Evolutionary conservation across 352 stramenopile genomes (phyloP).

Genomic region (Phytophthora gonapodyides): DNA sequence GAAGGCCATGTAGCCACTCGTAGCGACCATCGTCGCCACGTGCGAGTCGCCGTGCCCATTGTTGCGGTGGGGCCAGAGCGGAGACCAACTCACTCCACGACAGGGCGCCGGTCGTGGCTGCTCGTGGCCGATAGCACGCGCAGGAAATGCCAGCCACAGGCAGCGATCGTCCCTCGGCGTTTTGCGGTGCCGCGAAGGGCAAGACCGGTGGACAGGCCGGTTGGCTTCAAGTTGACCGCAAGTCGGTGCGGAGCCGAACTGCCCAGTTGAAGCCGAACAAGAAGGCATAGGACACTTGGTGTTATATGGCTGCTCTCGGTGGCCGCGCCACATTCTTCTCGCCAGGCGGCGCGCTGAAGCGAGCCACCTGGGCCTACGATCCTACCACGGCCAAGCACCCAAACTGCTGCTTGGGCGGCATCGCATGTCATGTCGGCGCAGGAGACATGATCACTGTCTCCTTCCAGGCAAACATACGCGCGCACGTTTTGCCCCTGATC

Average conservation of each 20-base stretch:
- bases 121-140: neutral
- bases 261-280: constrained; percentile 9
- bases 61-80: constrained; percentile 15
- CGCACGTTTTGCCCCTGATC: neutral
- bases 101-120: neutral
- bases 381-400: constrained; percentile 1
- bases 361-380: neutral
- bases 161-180: constrained; percentile 6
- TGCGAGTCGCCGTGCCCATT: neutral
- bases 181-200: too few species aligned
- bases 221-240: neutral
- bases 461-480: constrained; percentile 28
- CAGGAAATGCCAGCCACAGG: neutral
- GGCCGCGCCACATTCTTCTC: constrained; percentile 3
- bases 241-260: constrained; percentile 8
- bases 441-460: constrained; percentile 7
- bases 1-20: constrained; percentile 10
- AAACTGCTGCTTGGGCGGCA: constrained; percentile 25
- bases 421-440: constrained; percentile 7
- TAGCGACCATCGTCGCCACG: constrained; percentile 5
- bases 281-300: too few species aligned
- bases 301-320: too few species aligned
- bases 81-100: constrained; percentile 6
- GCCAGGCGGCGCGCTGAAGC: constrained; percentile 14
- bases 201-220: constrained; percentile 1